Evolutionary conservation across 768 basidiomycete species (phyloP), one percentile per base, ranked within the genome.

Genomic region (Pilatotrama ljubarskyi): DNA sequence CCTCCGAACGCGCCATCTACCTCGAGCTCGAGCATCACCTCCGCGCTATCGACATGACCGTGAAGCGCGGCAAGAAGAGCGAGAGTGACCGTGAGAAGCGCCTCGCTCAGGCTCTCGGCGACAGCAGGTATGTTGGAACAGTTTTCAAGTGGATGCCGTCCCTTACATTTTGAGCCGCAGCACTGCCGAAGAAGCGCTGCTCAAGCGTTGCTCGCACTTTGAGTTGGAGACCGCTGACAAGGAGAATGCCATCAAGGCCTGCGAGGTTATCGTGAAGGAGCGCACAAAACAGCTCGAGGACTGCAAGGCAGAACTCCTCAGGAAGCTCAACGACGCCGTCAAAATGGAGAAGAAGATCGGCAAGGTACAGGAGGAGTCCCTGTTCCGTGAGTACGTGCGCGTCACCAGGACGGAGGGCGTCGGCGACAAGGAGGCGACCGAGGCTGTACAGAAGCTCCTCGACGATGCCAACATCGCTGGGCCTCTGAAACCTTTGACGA

Each of bases 131-230:
- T 65, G 91, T 79, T 40, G 22, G 41, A 62, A 24, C 29, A 52
- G 1, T 14, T 11, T 24, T 6, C 2, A 53, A 25, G 18, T 44
- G 48, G 18, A 2, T n/a, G 20, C 32, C n/a, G 1, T 9, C 2
- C 5, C 38, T 57, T 1, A 57, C 40, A 13, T 55, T 59, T n/a
- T 61, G 44, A 20, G 54, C 20, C 29, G 37, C 60, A 94, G 92
- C 66, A 84, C 92, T 61, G 92, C 92, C 2, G 92, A 94, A 69
- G 93, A 97, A 76, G 94, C 95, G 1, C 82, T 98, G 11, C 80
- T 98, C 59, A 98, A 98, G 70, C 89, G 95, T 38, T 96, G 94
- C 70, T 95, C 95, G 5, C 95, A 96, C 71, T 98, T 96, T 72
- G 92, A 94, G 64, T 79, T 95, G 35, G 91, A 93, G 55, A 84